Conservation (phyloP, 768 basidiomycete genomes). For the Trametes cinnabarina region DNA sequence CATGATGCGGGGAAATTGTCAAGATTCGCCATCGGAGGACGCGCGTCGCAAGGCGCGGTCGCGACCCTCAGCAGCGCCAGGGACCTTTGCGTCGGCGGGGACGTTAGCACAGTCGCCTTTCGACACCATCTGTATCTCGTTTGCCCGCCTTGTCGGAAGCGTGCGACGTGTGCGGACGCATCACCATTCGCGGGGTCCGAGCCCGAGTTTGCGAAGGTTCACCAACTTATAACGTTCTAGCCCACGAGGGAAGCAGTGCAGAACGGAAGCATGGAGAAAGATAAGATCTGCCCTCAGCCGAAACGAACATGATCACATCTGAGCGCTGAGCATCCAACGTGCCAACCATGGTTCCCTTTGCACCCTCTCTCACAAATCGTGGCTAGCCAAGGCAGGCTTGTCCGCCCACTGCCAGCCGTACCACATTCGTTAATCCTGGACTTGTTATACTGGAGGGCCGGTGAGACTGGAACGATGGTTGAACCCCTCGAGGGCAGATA, state of each 20-base stretch:
- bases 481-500: conserved; percentile 8
- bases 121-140: no score
- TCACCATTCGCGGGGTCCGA: neutral
- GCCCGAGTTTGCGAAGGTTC: neutral
- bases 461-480: no score
- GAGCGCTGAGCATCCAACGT: conserved; percentile 3
- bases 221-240: conserved; percentile 1
- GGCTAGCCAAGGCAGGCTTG: no score
- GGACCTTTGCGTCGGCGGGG: no score
- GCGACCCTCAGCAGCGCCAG: neutral
- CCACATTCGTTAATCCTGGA: neutral
- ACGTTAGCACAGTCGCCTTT: no score
- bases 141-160: neutral
- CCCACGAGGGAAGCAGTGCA: neutral
- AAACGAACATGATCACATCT: neutral
- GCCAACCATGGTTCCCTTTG: neutral
- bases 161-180: neutral
- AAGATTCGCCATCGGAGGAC: conserved; percentile 3
- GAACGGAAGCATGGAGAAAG: conserved; percentile 1
- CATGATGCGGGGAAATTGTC: conserved; percentile 21
- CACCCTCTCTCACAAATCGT: neutral
- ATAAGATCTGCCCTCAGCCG: conserved; percentile 16
- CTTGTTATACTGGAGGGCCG: no score
- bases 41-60: neutral
- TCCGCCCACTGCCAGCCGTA: no score